A percentile compares a stretch with the other conserved stretches of the same genome.
phyloP scores from a whole-genome alignment of 192 early-diverging fungal species.

The Coemansia sp. region DNA sequence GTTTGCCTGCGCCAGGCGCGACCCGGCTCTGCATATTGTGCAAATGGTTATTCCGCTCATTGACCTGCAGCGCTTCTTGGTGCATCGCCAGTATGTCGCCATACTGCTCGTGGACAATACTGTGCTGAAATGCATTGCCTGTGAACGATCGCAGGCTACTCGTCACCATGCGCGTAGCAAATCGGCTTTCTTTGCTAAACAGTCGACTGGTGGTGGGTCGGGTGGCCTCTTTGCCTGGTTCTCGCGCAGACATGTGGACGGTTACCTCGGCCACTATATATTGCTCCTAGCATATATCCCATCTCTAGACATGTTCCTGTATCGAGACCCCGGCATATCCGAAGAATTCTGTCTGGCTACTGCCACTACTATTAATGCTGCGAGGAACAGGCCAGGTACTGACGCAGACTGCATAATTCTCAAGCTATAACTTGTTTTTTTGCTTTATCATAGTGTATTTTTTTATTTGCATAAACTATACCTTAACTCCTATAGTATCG shows the following conservation, averaged over 20 bases:
- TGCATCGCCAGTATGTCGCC: slow-evolving; percentile 73
- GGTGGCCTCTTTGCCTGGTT: slow-evolving; percentile 29
- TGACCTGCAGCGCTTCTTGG: slow-evolving; percentile 85
- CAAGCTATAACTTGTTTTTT: slow-evolving; percentile 27
- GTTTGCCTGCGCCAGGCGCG: slow-evolving; percentile 74
- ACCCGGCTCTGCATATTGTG: slow-evolving; percentile 70
- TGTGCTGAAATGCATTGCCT: slow-evolving; percentile 65
- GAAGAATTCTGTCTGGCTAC: slow-evolving; percentile 75
- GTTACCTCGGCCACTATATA: slow-evolving; percentile 85
- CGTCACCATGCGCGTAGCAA: slow-evolving; percentile 13
- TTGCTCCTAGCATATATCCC: slow-evolving; percentile 86
- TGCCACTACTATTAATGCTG: slow-evolving; percentile 66
- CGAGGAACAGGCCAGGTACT: slow-evolving; percentile 72
- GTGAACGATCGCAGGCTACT: slow-evolving; percentile 46
- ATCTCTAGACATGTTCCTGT: slow-evolving; percentile 76
- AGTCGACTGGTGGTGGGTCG: neutral
- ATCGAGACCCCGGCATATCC: slow-evolving; percentile 80
- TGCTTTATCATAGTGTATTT: no score
- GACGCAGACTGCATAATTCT: slow-evolving; percentile 78
- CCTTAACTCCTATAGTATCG: no score
- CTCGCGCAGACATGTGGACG: slow-evolving; percentile 32
- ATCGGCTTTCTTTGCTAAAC: neutral
- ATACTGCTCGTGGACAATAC: slow-evolving; percentile 81
- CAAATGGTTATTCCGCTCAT: slow-evolving; percentile 75
- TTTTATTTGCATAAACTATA: no score